Percentiles rank a stretch among this genome's conserved stretches.
phyloP scores from a whole-genome alignment of 2,329 filamentous ascomycete species.

The Cercospora sojina region DNA sequence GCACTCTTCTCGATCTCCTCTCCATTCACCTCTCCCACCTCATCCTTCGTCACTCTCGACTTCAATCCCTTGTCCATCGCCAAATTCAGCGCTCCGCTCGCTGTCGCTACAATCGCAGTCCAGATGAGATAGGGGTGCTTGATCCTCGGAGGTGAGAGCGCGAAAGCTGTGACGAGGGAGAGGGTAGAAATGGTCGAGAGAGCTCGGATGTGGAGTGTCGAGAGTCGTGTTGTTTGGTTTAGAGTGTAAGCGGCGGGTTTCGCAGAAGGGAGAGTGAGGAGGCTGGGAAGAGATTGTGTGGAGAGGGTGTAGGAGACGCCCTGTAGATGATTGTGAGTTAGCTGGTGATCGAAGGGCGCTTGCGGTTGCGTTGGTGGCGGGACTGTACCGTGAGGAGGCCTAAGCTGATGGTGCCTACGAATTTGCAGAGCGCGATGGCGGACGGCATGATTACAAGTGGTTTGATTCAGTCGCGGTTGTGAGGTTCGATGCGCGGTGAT shows the following conservation, averaged over 20 bases:
- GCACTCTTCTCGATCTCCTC: constrained; percentile 51
- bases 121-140: constrained; percentile 90
- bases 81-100: constrained; percentile 42
- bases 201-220: constrained; percentile 64
- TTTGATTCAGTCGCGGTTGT: background rate
- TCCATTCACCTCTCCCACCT: constrained; percentile 45
- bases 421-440: constrained; percentile 78
- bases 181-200: constrained; percentile 68
- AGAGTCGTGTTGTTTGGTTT: constrained; percentile 57
- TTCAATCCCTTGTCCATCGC: constrained; percentile 31
- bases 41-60: constrained; percentile 36
- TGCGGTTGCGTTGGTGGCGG: background rate
- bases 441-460: constrained; percentile 34
- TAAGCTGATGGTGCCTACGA: constrained; percentile 85
- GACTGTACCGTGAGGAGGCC: constrained; percentile 57
- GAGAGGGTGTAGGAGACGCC: constrained; percentile 85
- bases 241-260: constrained; percentile 69
- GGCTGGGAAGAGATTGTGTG: constrained; percentile 72
- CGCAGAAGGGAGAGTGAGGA: constrained; percentile 78
- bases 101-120: constrained; percentile 67
- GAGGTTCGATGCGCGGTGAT: background rate
- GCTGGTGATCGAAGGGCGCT: background rate
- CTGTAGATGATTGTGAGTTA: constrained; percentile 48
- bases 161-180: constrained; percentile 74
- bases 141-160: constrained; percentile 68